Conservation (phyloP, 75 land plant genomes). For the Cupressus sempervirens region DNA sequence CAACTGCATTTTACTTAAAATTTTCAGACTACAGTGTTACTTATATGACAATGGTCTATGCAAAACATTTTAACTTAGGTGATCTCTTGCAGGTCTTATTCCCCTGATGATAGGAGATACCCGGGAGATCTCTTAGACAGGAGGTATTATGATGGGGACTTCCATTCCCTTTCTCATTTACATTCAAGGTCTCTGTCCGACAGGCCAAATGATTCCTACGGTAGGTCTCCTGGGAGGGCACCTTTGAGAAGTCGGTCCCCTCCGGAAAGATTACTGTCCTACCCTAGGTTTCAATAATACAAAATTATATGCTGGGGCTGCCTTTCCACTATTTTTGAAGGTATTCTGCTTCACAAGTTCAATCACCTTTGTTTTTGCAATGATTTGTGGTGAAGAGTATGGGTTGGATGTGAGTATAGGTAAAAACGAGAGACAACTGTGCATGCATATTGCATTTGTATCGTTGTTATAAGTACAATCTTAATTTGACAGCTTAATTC, state of each 20-base stretch:
- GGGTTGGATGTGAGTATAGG: background rate
- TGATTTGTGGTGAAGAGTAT: background rate
- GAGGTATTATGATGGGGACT: background rate
- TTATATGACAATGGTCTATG: background rate
- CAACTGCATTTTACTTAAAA: background rate
- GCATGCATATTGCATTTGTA: background rate
- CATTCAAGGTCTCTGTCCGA: background rate
- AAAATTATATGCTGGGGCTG: background rate
- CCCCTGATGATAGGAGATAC: background rate
- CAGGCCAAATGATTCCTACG: background rate
- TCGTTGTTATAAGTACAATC: background rate
- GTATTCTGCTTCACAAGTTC: background rate
- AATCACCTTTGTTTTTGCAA: background rate
- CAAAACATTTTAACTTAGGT: background rate
- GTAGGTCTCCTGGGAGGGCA: background rate
- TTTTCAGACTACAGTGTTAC: background rate
- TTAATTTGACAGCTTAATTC: background rate
- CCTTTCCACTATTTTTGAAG: background rate
- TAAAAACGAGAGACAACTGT: background rate
- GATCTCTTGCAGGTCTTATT: background rate
- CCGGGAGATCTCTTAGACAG: background rate
- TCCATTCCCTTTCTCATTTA: background rate
- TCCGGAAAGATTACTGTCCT: background rate
- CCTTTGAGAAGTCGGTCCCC: background rate
- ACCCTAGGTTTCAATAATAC: background rate